These are phyloP conservation scores for Gonium pectorale DNA, from an alignment of 139 green algal species.

Conservation along the genomic window DNA sequence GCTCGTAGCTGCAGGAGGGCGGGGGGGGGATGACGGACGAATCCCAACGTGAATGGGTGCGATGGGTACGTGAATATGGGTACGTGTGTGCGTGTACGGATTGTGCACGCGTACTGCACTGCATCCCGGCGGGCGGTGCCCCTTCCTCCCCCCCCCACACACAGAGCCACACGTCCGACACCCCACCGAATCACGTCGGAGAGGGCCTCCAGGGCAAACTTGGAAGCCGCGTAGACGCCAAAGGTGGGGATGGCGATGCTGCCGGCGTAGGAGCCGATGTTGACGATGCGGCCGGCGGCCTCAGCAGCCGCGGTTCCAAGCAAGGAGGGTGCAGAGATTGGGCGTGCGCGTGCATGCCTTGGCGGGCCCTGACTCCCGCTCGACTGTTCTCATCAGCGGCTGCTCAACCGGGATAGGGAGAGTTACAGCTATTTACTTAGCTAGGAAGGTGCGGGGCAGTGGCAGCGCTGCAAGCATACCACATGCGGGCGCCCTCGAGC, in stretches of 20 bases:
- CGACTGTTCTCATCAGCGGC: slow-evolving; percentile 11
- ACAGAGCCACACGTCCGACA: background rate
- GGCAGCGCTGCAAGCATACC: slow-evolving; percentile 2
- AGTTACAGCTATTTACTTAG: background rate
- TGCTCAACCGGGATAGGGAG: slow-evolving; percentile 23
- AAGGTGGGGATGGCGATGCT: slow-evolving; percentile 44
- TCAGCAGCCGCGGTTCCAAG: no score
- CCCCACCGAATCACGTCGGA: slow-evolving; percentile 41
- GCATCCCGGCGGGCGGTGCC: no score
- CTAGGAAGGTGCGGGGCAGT: slow-evolving; percentile 6
- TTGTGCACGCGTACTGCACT: no score
- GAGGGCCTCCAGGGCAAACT: slow-evolving; percentile 52
- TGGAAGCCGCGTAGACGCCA: slow-evolving; percentile 39
- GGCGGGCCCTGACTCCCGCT: background rate
- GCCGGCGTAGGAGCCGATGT: slow-evolving; percentile 40
- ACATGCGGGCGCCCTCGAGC: background rate
- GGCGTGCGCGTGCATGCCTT: background rate
- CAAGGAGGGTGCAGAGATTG: no score
- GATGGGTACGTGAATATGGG: no score
- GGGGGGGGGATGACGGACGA: no score
- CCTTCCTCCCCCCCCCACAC: background rate
- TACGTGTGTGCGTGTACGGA: no score
- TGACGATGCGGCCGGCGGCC: slow-evolving; percentile 32
- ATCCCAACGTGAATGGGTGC: no score
- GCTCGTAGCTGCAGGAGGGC: slow-evolving; percentile 45